Evolutionary conservation across 1,139 yeast genomes (phyloP).

Genomic region (Kodamaea fungicola): DNA sequence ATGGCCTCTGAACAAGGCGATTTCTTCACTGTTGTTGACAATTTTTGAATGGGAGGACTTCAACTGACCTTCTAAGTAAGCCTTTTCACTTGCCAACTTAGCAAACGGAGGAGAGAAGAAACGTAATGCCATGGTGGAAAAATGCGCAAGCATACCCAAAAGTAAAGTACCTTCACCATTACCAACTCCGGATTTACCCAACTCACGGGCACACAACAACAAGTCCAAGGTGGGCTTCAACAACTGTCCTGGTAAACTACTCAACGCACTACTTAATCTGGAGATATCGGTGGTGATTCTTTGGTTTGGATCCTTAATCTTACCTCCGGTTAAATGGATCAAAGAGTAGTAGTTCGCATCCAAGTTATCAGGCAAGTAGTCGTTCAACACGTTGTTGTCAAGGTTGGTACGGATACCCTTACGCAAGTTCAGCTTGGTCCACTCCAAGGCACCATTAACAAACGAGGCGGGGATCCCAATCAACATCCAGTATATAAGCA

Average conservation of each 20-base stretch:
- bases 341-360: constrained; percentile 51
- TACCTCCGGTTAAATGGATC: constrained; percentile 54
- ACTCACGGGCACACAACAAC: constrained; percentile 75
- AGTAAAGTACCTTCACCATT: constrained; percentile 83
- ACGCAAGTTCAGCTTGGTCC: constrained; percentile 68
- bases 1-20: constrained; percentile 84
- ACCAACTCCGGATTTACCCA: constrained; percentile 71
- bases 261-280: constrained; percentile 66
- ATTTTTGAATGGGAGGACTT: constrained; percentile 80
- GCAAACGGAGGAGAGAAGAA: constrained; percentile 91
- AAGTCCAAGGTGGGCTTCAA: constrained; percentile 84
- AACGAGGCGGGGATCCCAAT: constrained; percentile 85
- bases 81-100: constrained; percentile 71
- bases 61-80: constrained; percentile 81
- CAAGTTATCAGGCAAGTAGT: constrained; percentile 62
- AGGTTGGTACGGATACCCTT: constrained; percentile 63
- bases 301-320: constrained; percentile 76
- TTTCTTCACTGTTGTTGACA: constrained; percentile 78
- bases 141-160: constrained; percentile 76
- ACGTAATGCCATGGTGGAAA: constrained; percentile 70
- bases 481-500: constrained; percentile 75
- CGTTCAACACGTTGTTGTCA: constrained; percentile 60
- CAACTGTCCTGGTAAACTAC: constrained; percentile 80
- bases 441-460: constrained; percentile 70
- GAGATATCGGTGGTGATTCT: constrained; percentile 77